Conservation (phyloP, 768 basidiomycete genomes). For the Suillus cothurnatus region DNA sequence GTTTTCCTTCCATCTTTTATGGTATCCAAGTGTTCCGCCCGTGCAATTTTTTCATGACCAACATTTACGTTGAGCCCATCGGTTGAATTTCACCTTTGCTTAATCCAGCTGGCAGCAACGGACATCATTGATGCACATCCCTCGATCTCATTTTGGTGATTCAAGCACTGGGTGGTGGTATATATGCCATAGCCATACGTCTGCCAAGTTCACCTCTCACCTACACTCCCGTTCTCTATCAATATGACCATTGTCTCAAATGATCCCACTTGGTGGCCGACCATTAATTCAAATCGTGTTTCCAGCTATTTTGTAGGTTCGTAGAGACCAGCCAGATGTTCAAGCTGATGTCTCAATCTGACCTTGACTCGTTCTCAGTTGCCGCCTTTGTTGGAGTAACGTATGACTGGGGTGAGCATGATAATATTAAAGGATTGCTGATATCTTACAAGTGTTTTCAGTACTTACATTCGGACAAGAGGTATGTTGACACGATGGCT, state of each 20-base stretch:
- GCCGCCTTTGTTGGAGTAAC: background rate
- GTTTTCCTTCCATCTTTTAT: too few species aligned
- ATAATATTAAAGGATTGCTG: background rate
- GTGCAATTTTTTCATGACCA: too few species aligned
- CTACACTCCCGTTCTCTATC: background rate
- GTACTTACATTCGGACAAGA: background rate
- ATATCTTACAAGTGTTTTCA: background rate
- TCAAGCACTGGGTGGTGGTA: background rate
- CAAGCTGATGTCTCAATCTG: background rate
- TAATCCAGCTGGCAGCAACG: too few species aligned
- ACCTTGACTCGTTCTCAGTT: background rate
- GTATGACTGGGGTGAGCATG: background rate
- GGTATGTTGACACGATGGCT: background rate
- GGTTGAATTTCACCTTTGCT: too few species aligned
- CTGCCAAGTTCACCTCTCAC: background rate
- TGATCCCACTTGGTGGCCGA: background rate
- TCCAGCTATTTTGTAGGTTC: background rate
- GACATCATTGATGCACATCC: too few species aligned
- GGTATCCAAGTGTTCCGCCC: too few species aligned
- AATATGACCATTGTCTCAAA: background rate
- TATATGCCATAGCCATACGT: background rate
- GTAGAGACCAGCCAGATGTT: background rate
- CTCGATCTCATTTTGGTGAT: too few species aligned
- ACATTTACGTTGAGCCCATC: too few species aligned
- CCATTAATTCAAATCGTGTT: background rate